Evolutionary conservation across 2,329 filamentous ascomycete genomes (phyloP).

Genomic region (Ophiocordyceps polyrhachis-furcata): DNA sequence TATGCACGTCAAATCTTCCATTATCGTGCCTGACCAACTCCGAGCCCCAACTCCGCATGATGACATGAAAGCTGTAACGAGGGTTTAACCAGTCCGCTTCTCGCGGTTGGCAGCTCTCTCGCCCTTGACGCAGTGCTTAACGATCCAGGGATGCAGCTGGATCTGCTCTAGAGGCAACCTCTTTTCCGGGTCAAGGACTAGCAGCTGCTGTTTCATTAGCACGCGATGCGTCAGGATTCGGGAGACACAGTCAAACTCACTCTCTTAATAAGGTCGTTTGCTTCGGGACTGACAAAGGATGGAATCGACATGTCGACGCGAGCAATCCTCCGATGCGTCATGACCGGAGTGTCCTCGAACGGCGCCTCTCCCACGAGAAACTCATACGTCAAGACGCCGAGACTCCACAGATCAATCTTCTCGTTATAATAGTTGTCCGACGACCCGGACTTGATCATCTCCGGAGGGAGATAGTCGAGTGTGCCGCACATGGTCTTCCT

Average conservation of each 20-base stretch:
- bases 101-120: constrained; percentile 33
- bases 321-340: constrained; percentile 82
- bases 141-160: constrained; percentile 82
- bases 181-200: constrained; percentile 88
- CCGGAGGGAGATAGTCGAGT: constrained; percentile 88
- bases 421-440: constrained; percentile 82
- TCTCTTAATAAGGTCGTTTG: constrained; percentile 78
- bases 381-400: constrained; percentile 90
- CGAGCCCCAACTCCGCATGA: background rate
- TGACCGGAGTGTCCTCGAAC: constrained; percentile 86
- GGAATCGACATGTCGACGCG: constrained; percentile 86
- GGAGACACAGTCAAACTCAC: constrained; percentile 26
- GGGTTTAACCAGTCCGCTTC: constrained; percentile 11
- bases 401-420: constrained; percentile 91
- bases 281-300: constrained; percentile 76
- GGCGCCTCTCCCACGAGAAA: constrained; percentile 92
- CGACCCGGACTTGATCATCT: constrained; percentile 78
- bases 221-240: background rate
- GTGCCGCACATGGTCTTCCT: constrained; percentile 94
- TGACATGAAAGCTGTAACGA: background rate
- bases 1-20: constrained; percentile 11
- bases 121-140: constrained; percentile 76
- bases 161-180: constrained; percentile 79
- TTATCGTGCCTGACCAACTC: constrained; percentile 4
- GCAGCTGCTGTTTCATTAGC: constrained; percentile 33